phyloP scores from a whole-genome alignment of 176 grass and related monocot genomes.

The Stipa capillata region DNA sequence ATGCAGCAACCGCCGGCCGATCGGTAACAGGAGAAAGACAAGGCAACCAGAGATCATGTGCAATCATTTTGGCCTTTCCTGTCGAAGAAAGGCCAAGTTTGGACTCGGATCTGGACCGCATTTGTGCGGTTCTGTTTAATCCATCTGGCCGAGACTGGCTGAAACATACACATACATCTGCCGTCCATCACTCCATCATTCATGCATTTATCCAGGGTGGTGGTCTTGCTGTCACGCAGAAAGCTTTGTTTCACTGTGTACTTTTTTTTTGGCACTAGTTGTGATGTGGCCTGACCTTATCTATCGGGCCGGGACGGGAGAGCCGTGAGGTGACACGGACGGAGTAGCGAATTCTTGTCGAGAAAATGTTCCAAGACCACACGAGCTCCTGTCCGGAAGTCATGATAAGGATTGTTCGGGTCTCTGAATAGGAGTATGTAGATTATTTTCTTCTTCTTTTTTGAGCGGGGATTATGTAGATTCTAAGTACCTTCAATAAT shows the following conservation, averaged over 20 bases:
- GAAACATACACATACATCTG: neutral
- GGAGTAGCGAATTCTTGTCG: neutral
- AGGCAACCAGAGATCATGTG: conserved; percentile 7
- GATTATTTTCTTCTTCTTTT: too few species aligned
- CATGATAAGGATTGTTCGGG: neutral
- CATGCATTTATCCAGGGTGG: neutral
- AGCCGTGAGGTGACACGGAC: neutral
- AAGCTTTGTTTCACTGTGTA: neutral
- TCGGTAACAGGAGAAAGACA: neutral
- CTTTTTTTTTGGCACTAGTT: too few species aligned
- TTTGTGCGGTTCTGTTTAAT: neutral
- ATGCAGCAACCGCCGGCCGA: neutral
- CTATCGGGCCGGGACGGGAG: neutral
- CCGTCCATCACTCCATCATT: neutral
- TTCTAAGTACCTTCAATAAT: too few species aligned
- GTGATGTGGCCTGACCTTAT: neutral
- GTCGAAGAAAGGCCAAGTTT: neutral
- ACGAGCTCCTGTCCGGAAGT: too few species aligned
- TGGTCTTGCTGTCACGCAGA: neutral
- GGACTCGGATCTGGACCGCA: conserved; percentile 3
- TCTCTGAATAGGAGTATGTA: neutral
- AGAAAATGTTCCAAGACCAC: too few species aligned
- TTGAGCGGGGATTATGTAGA: too few species aligned
- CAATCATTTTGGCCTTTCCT: neutral
- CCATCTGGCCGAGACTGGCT: too few species aligned